These are phyloP conservation scores for Phaffia tasmanica DNA, from an alignment of 768 basidiomycete species.

Conservation along the genomic window DNA sequence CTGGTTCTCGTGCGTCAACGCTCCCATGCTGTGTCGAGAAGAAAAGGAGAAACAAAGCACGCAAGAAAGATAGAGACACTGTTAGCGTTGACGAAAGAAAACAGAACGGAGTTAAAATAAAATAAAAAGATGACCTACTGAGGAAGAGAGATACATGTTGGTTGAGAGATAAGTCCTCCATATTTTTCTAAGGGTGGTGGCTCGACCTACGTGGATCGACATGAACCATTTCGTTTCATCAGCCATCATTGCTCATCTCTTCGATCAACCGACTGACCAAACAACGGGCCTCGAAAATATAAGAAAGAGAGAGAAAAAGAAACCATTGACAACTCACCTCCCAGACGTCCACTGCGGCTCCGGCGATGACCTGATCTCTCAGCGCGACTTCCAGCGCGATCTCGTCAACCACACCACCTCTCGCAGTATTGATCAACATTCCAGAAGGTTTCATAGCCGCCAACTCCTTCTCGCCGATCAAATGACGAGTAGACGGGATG, in stretches of 20 bases:
- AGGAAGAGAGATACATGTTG: background rate
- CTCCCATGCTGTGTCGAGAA: background rate
- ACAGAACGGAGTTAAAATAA: background rate
- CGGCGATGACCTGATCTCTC: slow-evolving; percentile 45
- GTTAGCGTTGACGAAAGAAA: too few relatives aligned
- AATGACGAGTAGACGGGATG: slow-evolving; percentile 45
- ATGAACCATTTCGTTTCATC: background rate
- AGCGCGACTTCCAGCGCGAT: slow-evolving; percentile 46
- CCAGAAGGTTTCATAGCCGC: slow-evolving; percentile 49
- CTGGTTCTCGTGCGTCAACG: slow-evolving; percentile 3
- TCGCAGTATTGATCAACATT: slow-evolving; percentile 55
- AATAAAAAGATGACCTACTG: background rate
- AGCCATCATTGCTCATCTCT: background rate
- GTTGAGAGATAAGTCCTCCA: background rate
- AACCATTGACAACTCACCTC: slow-evolving; percentile 45
- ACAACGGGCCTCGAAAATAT: background rate
- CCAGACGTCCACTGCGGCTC: slow-evolving; percentile 41
- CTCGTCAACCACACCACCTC: slow-evolving; percentile 59
- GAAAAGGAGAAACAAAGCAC: background rate
- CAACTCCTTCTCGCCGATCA: slow-evolving; percentile 46
- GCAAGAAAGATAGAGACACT: too few relatives aligned
- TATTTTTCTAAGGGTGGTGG: background rate
- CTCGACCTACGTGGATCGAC: background rate
- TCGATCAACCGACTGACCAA: background rate
- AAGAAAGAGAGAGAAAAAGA: slow-evolving; percentile 29